Percentiles rank a stretch among this genome's conserved stretches.
Evolutionary conservation across 177 flowering plant genomes (phyloP).

Genomic region (Vitis hybrid): DNA sequence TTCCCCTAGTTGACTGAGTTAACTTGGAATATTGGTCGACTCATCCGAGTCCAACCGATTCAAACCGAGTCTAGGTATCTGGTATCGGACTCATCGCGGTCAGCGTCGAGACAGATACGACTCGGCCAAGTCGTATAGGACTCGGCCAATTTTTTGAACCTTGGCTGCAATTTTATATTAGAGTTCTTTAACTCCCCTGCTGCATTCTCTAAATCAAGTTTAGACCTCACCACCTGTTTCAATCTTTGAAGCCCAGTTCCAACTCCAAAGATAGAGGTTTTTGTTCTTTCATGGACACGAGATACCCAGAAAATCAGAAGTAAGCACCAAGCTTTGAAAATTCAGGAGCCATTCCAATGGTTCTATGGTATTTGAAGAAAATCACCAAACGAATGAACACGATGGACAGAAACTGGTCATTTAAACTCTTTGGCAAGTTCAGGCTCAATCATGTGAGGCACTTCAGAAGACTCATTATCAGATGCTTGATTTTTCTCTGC

Average conservation of each 20-base stretch:
- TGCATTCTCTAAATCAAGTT: conserved; percentile 50
- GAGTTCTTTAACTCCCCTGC: conserved; percentile 40
- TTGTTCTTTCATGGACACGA: conserved; percentile 66
- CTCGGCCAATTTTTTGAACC: too few relatives aligned
- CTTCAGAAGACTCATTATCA: too few relatives aligned
- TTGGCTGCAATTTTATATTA: conserved; percentile 47
- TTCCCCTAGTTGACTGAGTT: too few relatives aligned
- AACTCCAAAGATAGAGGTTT: conserved; percentile 41
- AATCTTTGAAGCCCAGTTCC: too few relatives aligned
- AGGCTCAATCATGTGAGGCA: conserved; percentile 31
- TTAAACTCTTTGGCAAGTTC: conserved; percentile 81
- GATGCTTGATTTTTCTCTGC: too few relatives aligned
- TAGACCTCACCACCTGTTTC: too few relatives aligned
- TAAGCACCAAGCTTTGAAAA: conserved; percentile 88
- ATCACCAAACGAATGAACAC: conserved; percentile 86
- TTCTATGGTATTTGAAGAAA: conserved; percentile 79
- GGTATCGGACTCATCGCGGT: too few relatives aligned
- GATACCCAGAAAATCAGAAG: conserved; percentile 90
- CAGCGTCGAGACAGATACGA: too few relatives aligned
- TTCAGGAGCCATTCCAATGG: conserved; percentile 93
- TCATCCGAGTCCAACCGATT: too few relatives aligned
- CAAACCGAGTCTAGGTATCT: too few relatives aligned
- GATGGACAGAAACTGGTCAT: conserved; percentile 88
- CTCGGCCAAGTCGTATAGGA: too few relatives aligned
- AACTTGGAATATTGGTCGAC: too few relatives aligned